A percentile compares a stretch with the other conserved stretches of the same genome.
Evolutionary conservation across 306 rosid genomes (phyloP).

Genomic region (apple (Malus domestica)): ASM211411v1 NC_041805.1:2365001-2365500

Average conservation of each 20-base stretch:
- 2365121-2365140: neutral
- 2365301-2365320: neutral
- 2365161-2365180: neutral
- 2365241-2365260: neutral
- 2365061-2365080: neutral
- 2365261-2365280: neutral
- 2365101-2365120: neutral
- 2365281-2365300: neutral
- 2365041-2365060: no score
- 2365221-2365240: no score
- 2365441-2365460: no score
- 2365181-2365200: neutral
- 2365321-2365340: neutral
- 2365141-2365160: neutral
- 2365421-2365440: no score
- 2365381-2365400: no score
- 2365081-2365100: neutral
- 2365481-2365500: no score
- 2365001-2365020: no score
- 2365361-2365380: neutral
- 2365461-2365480: no score
- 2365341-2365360: neutral
- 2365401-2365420: no score
- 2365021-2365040: no score
- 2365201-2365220: neutral